Percentiles rank a stretch among this genome's conserved stretches.
Conservation (phyloP, 768 basidiomycete genomes). For the Phaeotremella fagi region DNA sequence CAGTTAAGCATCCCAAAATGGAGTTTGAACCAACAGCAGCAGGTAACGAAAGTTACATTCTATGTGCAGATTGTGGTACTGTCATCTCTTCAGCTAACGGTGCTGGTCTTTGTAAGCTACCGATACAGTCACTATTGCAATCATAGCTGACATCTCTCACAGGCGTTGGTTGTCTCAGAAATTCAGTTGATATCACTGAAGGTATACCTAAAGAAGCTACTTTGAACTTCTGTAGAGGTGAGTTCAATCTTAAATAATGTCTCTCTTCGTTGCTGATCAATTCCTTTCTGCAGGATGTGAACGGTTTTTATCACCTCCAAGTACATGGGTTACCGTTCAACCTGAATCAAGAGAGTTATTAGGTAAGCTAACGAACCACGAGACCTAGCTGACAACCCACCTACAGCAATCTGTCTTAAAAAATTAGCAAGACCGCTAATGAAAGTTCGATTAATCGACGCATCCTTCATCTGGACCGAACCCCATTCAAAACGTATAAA, state of each 20-base stretch:
- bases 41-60: slow-evolving; percentile 43
- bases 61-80: slow-evolving; percentile 48
- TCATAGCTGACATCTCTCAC: too few relatives aligned
- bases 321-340: slow-evolving; percentile 74
- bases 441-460: slow-evolving; percentile 94
- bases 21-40: slow-evolving; percentile 41
- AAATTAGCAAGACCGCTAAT: slow-evolving; percentile 65
- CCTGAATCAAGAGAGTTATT: slow-evolving; percentile 91
- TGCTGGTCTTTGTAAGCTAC: slow-evolving; percentile 42
- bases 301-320: slow-evolving; percentile 85
- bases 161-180: slow-evolving; percentile 48
- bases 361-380: slow-evolving; percentile 22
- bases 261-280: not conserved
- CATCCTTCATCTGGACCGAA: slow-evolving; percentile 99
- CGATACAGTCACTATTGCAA: too few relatives aligned
- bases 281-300: slow-evolving; percentile 61
- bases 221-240: slow-evolving; percentile 77
- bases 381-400: not conserved
- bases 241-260: not conserved
- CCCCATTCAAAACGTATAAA: slow-evolving; percentile 91
- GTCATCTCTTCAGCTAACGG: slow-evolving; percentile 44
- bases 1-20: slow-evolving; percentile 19
- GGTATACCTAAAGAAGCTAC: slow-evolving; percentile 86
- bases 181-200: slow-evolving; percentile 91
- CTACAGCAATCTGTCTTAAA: slow-evolving; percentile 75